Base-by-base conservation (phyloP, 495 filamentous ascomycete species). In the Rostrohypoxylon terebratum region DNA sequence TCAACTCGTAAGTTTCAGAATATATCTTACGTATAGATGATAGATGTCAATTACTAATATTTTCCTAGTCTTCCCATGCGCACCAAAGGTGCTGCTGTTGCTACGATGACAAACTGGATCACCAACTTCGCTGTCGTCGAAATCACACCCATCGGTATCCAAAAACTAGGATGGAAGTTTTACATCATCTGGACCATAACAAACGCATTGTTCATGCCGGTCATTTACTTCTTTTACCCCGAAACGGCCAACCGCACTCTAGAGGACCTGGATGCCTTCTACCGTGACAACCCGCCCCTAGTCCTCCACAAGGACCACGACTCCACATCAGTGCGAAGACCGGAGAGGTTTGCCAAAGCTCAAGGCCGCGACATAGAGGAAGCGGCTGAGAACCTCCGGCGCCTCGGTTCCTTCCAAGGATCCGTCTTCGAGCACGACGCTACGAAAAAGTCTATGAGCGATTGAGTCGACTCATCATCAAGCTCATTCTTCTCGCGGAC, bases 101-200 rank as follows among this genome's bases (percentile, higher is more conserved):
- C 87, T 1, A 90, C 88, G 9, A 88, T 86, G 20, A 88, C 85
- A 0, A 86, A 90, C 62, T 91, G 89, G 88, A 82, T 90, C 57
- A 87, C 86, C 53, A 90, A 90, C 69, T 90, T 87, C 67, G 79
- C 83, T 61, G 84, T 91, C 36, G 88, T 91, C 0, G 85, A 90
- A 76, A 85, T 90, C 18, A 92, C 90, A 0, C 89, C 88, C 1
- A 85, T 87, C 13, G 86, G 89, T 14, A 88, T 89, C 71, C 81
- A 87, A 14, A 86, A 82, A 60, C 82, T 91, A 4, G 77, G 81
- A 1, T 92, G 90, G 90, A 79, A 81, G 47, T 90, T 89, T 68
- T 92, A 90, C 74, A 84, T 92, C 66, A 90, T 91, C 66, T 92
- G 88, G 81, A 85, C 86, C 36, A 81, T 90, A 53, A 83, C 86